A percentile compares a stretch with the other conserved stretches of the same genome.
phyloP scores from a whole-genome alignment of 1,284 basidiomycete genomes.

The Ganoderma sp. region DNA sequence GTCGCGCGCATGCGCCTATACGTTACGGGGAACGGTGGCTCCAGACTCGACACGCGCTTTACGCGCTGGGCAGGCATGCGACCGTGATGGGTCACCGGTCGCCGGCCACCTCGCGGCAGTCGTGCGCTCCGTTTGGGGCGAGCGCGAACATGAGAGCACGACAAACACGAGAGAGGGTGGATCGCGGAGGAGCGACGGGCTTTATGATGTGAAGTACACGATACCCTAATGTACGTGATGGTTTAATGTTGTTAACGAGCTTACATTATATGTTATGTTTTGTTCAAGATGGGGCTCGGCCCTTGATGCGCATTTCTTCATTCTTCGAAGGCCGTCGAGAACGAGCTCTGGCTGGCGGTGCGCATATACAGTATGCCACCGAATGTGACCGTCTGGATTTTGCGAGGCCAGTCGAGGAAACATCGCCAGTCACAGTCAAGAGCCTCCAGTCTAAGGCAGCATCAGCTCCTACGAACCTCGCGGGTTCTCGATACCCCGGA shows the following conservation, averaged over 20 bases:
- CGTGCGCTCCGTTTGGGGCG: not conserved
- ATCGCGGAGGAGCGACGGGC: not conserved
- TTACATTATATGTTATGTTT: not conserved
- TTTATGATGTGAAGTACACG: not conserved
- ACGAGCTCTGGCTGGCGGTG: no score
- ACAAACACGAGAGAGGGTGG: not conserved
- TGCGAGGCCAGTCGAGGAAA: no score
- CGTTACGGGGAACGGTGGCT: not conserved
- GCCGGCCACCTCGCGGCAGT: not conserved
- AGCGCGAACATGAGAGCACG: not conserved
- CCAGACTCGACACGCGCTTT: not conserved
- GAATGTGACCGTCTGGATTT: no score
- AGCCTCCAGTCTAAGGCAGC: no score
- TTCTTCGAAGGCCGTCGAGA: conserved; percentile 31
- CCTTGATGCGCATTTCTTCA: no score
- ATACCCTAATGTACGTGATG: conserved; percentile 5
- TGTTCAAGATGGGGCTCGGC: conserved; percentile 14
- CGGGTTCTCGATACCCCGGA: no score
- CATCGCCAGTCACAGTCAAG: no score
- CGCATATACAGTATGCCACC: no score
- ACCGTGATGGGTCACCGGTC: not conserved
- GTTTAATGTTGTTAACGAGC: not conserved
- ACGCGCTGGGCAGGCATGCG: not conserved
- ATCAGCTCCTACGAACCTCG: no score
- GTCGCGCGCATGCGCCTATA: not conserved